phyloP scores from a whole-genome alignment of 2,329 filamentous ascomycete genomes.

The Hymenotorrendiella dingleyae region DNA sequence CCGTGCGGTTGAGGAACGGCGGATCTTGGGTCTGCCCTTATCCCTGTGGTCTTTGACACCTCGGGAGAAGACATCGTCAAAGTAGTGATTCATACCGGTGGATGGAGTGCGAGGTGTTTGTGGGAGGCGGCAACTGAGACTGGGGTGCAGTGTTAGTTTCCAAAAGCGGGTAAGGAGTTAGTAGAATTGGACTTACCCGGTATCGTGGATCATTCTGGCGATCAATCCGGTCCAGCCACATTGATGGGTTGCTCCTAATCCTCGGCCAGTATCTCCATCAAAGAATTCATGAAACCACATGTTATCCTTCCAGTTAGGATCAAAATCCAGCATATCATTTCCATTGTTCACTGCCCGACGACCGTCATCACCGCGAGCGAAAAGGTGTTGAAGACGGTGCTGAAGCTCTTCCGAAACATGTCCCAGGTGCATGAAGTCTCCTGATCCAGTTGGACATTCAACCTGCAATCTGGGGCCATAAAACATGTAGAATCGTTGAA shows the following conservation, averaged over 20 bases:
- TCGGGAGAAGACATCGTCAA: slow-evolving; percentile 79
- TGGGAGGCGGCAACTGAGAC: slow-evolving; percentile 81
- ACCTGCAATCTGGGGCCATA: slow-evolving; percentile 85
- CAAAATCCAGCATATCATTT: slow-evolving; percentile 81
- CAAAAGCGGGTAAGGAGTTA: not conserved
- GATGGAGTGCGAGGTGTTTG: slow-evolving; percentile 88
- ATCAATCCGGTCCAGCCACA: slow-evolving; percentile 95
- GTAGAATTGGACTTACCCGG: slow-evolving; percentile 59
- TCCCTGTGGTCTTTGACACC: slow-evolving; percentile 35
- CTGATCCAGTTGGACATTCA: slow-evolving; percentile 89
- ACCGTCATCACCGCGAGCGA: slow-evolving; percentile 77
- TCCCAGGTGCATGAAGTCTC: slow-evolving; percentile 91
- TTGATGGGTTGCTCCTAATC: slow-evolving; percentile 87
- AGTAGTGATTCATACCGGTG: slow-evolving; percentile 83
- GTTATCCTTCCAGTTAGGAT: slow-evolving; percentile 87
- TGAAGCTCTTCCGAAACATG: slow-evolving; percentile 94
- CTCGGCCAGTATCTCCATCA: slow-evolving; percentile 83
- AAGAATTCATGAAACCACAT: slow-evolving; percentile 98
- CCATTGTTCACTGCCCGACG: slow-evolving; percentile 83
- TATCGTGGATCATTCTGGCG: slow-evolving; percentile 96
- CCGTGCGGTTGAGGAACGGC: slow-evolving; percentile 74
- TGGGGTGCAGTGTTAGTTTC: slow-evolving; percentile 42
- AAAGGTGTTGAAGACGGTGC: slow-evolving; percentile 87
- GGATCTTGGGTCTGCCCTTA: slow-evolving; percentile 47
- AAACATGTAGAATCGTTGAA: slow-evolving; percentile 95